Percentiles rank a stretch among this genome's conserved stretches.
Conservation (phyloP, 1,284 basidiomycete genomes). For the Prillingera fragicola region DNA sequence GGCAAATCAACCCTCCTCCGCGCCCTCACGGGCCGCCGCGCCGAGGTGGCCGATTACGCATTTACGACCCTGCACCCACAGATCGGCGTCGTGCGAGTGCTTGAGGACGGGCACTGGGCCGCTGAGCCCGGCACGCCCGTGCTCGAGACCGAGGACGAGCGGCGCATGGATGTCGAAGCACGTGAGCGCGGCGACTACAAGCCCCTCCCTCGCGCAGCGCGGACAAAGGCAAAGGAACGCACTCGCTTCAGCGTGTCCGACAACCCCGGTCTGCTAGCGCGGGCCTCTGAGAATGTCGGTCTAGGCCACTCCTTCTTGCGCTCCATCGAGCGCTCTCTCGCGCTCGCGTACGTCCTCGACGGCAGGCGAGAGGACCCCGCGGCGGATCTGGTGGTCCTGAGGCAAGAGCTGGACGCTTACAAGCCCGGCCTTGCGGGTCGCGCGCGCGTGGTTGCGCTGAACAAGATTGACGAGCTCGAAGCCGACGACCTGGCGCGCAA, state of each 20-base stretch:
- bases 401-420: conserved; percentile 78
- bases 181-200: conserved; percentile 29
- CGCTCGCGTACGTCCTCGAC: conserved; percentile 89
- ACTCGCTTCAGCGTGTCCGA: conserved; percentile 94
- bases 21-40: conserved; percentile 79
- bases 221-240: conserved; percentile 51
- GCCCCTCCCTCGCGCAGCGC: conserved; percentile 14
- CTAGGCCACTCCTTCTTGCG: conserved; percentile 91
- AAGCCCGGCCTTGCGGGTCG: conserved; percentile 69
- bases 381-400: conserved; percentile 66
- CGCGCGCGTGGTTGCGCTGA: conserved; percentile 77
- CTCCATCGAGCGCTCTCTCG: conserved; percentile 84
- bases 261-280: conserved; percentile 85
- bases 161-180: conserved; percentile 50
- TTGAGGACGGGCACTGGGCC: conserved; percentile 68
- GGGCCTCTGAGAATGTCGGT: conserved; percentile 81
- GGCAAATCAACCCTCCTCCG: conserved; percentile 75
- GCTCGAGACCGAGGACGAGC: conserved; percentile 66
- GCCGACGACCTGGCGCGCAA: conserved; percentile 33
- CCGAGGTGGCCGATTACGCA: conserved; percentile 82
- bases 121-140: conserved; percentile 52
- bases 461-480: conserved; percentile 83
- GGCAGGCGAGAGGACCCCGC: conserved; percentile 65
- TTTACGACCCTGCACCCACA: conserved; percentile 96
- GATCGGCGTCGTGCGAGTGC: conserved; percentile 83